These are phyloP conservation scores for Symbiodinium natans DNA, from an alignment of 73 alveolate genomes.

Conservation along the genomic window DNA sequence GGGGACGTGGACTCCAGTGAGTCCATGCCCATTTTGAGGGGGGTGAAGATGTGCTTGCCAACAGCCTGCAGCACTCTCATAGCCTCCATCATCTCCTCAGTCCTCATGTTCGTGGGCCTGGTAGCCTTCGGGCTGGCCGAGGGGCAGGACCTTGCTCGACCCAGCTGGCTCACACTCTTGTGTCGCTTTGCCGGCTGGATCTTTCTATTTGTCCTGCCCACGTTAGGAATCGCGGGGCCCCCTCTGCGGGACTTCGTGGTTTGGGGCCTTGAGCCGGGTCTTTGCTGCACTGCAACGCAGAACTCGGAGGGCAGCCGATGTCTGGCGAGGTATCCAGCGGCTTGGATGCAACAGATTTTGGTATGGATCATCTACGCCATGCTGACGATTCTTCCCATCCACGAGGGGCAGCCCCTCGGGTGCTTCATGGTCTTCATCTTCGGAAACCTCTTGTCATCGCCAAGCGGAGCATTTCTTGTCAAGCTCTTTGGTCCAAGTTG, in stretches of 20 bases:
- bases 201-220: slow-evolving; percentile 18
- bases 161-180: background rate
- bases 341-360: too few species aligned
- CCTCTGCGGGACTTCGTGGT: slow-evolving; percentile 36
- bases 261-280: slow-evolving; percentile 46
- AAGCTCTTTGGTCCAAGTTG: background rate
- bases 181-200: slow-evolving; percentile 11
- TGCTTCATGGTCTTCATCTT: background rate
- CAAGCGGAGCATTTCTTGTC: background rate
- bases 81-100: background rate
- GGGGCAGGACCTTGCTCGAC: background rate
- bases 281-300: too few species aligned
- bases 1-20: too few species aligned
- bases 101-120: slow-evolving; percentile 20
- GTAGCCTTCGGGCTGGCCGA: background rate
- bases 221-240: background rate
- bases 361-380: background rate
- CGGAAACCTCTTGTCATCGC: slow-evolving; percentile 14
- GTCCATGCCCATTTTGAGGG: background rate
- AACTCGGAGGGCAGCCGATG: too few species aligned
- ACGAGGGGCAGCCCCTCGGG: slow-evolving; percentile 22
- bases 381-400: background rate
- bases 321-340: too few species aligned
- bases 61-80: slow-evolving; percentile 10
- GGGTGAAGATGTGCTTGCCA: slow-evolving; percentile 12